Conservation (phyloP, 805 yeast genomes). For the Yarrowia bubula region DNA sequence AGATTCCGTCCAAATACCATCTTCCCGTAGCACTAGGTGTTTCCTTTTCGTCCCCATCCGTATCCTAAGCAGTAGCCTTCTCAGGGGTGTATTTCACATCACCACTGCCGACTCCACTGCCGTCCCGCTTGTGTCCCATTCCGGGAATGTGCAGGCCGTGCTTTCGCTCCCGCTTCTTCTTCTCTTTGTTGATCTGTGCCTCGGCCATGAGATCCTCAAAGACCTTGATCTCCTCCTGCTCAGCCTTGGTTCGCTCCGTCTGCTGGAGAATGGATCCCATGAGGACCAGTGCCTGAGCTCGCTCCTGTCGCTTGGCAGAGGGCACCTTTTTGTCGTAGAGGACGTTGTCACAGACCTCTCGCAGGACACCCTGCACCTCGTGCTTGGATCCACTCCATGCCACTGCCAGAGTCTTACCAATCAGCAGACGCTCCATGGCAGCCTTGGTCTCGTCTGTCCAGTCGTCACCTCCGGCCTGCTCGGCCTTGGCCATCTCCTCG, state of each 20-base stretch:
- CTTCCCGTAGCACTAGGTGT: background rate
- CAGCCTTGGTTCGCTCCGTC: constrained; percentile 76
- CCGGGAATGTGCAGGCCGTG: constrained; percentile 18
- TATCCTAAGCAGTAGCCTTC: constrained; percentile 18
- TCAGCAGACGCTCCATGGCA: constrained; percentile 74
- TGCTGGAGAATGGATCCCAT: constrained; percentile 68
- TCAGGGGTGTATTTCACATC: background rate
- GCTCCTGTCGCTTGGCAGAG: constrained; percentile 58
- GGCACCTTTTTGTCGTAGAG: constrained; percentile 65
- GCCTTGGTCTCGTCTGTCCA: constrained; percentile 61
- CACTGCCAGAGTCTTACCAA: constrained; percentile 88
- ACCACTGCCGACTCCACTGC: background rate
- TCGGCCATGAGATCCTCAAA: constrained; percentile 93
- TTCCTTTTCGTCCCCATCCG: background rate
- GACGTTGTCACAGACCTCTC: constrained; percentile 79
- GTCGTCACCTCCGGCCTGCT: constrained; percentile 55
- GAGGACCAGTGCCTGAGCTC: constrained; percentile 75
- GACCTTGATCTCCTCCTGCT: constrained; percentile 83
- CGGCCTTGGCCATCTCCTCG: constrained; percentile 71
- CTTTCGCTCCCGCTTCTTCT: constrained; percentile 14
- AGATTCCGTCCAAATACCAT: background rate
- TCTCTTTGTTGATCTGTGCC: constrained; percentile 56
- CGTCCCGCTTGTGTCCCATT: background rate
- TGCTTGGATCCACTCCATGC: constrained; percentile 93
- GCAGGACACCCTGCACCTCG: constrained; percentile 75